Percentiles rank a stretch among this genome's conserved stretches.
phyloP scores from a whole-genome alignment of 257 asterid species.

The Coffea eugenioides region DNA sequence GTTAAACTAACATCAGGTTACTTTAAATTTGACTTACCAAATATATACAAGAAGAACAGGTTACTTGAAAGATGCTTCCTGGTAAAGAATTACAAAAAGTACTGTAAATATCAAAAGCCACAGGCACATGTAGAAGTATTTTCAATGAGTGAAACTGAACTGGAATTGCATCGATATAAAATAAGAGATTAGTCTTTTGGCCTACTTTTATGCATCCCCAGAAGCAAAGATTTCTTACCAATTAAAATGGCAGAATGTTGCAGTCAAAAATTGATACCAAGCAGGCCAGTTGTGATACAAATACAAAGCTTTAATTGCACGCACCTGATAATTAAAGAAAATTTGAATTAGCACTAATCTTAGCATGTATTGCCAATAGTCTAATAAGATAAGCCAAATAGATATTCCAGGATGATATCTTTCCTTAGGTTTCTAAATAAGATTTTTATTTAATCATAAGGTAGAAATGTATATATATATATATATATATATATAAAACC shows the following conservation, averaged over 20 bases:
- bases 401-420: not conserved
- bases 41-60: conserved; percentile 91
- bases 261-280: conserved; percentile 94
- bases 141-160: conserved; percentile 2
- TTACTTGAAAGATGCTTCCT: conserved; percentile 97
- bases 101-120: not conserved
- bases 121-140: not conserved
- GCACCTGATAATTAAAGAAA: conserved; percentile 49
- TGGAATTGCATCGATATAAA: not conserved
- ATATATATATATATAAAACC: not conserved
- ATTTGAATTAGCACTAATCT: conserved; percentile 14
- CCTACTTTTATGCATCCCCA: conserved; percentile 9
- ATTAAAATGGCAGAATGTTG: conserved; percentile 86
- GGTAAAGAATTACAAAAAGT: conserved; percentile 23
- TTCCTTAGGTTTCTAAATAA: not conserved
- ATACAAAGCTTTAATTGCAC: conserved; percentile 62
- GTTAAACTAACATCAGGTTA: conserved; percentile 11
- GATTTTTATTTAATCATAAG: not conserved
- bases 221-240: conserved; percentile 55
- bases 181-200: not conserved
- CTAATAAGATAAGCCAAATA: not conserved
- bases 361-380: not conserved
- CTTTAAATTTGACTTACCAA: conserved; percentile 54
- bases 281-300: conserved; percentile 79
- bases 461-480: too few relatives aligned